These are phyloP conservation scores for Phytophthora pistaciae DNA, from an alignment of 352 stramenopile genomes.

Conservation along the genomic window DNA sequence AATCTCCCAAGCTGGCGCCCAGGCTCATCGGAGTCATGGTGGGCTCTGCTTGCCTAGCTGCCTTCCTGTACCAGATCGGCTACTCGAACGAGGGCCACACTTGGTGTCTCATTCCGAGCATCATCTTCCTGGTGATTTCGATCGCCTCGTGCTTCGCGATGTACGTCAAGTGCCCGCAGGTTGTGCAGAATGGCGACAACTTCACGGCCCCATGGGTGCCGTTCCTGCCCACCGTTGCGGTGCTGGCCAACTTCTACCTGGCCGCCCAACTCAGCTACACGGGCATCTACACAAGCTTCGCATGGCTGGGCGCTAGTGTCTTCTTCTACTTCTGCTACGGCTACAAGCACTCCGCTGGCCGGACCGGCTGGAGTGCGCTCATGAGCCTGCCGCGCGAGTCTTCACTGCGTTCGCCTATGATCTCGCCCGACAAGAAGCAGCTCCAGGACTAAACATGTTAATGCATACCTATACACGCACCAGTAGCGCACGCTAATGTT, in stretches of 20 bases:
- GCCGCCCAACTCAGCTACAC: slow-evolving; percentile 59
- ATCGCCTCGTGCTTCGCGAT: slow-evolving; percentile 38
- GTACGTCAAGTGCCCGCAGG: slow-evolving; percentile 67
- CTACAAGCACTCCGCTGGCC: slow-evolving; percentile 69
- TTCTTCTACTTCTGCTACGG: slow-evolving; percentile 84
- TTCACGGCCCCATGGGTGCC: slow-evolving; percentile 75
- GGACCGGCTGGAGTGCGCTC: slow-evolving; percentile 66
- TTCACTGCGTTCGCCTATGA: slow-evolving; percentile 56
- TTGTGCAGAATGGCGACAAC: slow-evolving; percentile 56
- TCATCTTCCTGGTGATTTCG: slow-evolving; percentile 59
- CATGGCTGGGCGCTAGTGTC: slow-evolving; percentile 63
- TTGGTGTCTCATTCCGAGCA: slow-evolving; percentile 42
- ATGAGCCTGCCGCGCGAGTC: slow-evolving; percentile 62
- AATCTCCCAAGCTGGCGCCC: slow-evolving; percentile 48
- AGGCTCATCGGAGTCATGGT: slow-evolving; percentile 54
- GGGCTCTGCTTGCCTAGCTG: slow-evolving; percentile 37
- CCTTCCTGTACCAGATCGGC: slow-evolving; percentile 76
- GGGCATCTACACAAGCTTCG: slow-evolving; percentile 57
- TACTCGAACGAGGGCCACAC: slow-evolving; percentile 36
- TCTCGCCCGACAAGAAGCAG: slow-evolving; percentile 59
- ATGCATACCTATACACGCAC: slow-evolving; percentile 13
- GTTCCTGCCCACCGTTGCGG: slow-evolving; percentile 61
- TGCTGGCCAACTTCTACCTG: slow-evolving; percentile 78
- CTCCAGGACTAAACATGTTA: slow-evolving; percentile 25
- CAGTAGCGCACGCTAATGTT: slow-evolving; percentile 1